phyloP scores from a whole-genome alignment of 2,329 filamentous ascomycete genomes.

The Gremmenia infestans region DNA sequence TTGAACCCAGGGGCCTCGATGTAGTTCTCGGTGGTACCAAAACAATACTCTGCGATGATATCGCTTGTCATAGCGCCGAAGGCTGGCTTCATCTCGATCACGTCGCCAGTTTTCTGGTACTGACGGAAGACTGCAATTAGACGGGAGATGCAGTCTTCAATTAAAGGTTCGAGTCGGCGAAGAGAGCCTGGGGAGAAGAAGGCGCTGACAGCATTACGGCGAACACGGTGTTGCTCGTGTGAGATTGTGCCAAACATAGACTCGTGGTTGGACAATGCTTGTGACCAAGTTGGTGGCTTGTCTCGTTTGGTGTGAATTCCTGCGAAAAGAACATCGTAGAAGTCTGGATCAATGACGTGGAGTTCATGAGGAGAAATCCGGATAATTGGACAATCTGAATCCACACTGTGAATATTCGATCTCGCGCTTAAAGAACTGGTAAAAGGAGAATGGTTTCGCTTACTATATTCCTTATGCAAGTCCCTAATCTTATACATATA shows the following conservation, averaged over 20 bases:
- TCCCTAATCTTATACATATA: conserved; percentile 40
- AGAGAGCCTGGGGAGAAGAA: conserved; percentile 17
- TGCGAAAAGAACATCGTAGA: conserved; percentile 18
- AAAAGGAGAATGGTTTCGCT: not conserved
- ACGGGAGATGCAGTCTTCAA: conserved; percentile 6
- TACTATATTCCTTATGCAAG: conserved; percentile 39
- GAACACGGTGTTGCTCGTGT: conserved; percentile 15
- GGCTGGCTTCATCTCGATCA: conserved; percentile 6
- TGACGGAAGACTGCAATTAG: conserved; percentile 10
- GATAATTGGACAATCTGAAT: conserved; percentile 14
- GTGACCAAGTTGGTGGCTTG: conserved; percentile 15
- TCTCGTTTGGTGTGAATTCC: conserved; percentile 13
- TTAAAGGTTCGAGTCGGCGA: conserved; percentile 14
- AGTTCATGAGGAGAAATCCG: conserved; percentile 18
- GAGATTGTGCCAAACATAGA: conserved; percentile 13
- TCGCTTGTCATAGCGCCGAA: conserved; percentile 19
- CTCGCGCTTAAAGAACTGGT: not conserved
- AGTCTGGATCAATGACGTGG: conserved; percentile 17
- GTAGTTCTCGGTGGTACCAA: conserved; percentile 16
- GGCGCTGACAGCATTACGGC: conserved; percentile 14
- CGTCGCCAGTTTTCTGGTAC: conserved; percentile 4
- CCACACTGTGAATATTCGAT: not conserved
- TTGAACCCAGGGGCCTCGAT: conserved; percentile 12
- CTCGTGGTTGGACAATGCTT: conserved; percentile 5
- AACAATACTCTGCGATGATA: conserved; percentile 26